Base-by-base conservation (phyloP, 1,139 yeast species). In the Blastobotrys raffinosifermentans region DNA sequence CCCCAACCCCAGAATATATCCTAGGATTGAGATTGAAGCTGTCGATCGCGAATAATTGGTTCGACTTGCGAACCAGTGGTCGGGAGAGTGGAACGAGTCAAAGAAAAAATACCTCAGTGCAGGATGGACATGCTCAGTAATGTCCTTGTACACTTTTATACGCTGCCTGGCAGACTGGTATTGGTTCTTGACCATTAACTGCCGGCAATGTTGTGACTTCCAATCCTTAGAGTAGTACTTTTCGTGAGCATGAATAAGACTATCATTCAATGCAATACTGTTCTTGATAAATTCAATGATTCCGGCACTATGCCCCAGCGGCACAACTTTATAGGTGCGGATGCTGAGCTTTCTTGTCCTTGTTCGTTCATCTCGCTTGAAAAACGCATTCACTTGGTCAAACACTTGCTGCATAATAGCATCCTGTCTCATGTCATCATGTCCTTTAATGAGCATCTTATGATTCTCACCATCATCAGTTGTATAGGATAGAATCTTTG, bases 391-490 rank as follows among this genome's bases (percentile, higher is more conserved):
- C 14, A 87, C 96, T 55, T 87, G 85, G 19, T 72, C 81, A 58
- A 93, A 93, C 1, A 91, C 97, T 55, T 91, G 98, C 56, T 89
- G 94, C 98, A 93, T 93, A 44, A 91, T 85, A 0, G 94, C 84
- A 60, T 93, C 99, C 59, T 93, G 98, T 39, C 98, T 67, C 39
- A 91, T 63, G 60, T 93, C 98, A 60, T 93, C 98, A 4, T 85
- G 73, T 3, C 86, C 84, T 54, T 93, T 93, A 48, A 87, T 66
- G 15, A 91, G 64, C 54, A 80, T 70, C 40, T 67, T 74, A 42
- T 75, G 80, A 0, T 45, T 52, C 0, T 58, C 48, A 0, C 96
- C 97, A 52, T 76, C 72, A 0, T 77, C 66, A 14, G 80, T 61
- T 0, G 40, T 42, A 38, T 84, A 64, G 1, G 66, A 70, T 34